A percentile compares a stretch with the other conserved stretches of the same genome.
Evolutionary conservation across 163 green algal species (phyloP).

Genomic region (Chlamydomonas reinhardtii): DNA sequence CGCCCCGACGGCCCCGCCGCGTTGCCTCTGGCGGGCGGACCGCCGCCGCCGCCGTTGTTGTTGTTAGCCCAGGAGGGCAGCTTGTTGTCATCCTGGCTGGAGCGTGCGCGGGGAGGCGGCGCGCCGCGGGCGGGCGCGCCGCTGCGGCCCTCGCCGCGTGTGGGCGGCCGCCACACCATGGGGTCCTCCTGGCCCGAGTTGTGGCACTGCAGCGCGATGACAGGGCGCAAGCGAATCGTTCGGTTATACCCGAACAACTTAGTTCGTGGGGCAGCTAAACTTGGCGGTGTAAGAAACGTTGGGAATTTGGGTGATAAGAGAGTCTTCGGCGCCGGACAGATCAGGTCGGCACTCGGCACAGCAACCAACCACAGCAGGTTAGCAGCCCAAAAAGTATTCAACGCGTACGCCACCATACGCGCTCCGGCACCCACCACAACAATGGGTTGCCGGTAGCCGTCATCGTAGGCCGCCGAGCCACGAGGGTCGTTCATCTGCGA

Average conservation of each 20-base stretch:
- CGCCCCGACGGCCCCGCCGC: slow-evolving; percentile 20
- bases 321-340: too few species aligned
- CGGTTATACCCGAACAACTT: too few species aligned
- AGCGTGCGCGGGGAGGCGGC: background rate
- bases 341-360: too few species aligned
- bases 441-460: slow-evolving; percentile 44
- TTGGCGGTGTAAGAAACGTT: too few species aligned
- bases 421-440: slow-evolving; percentile 3
- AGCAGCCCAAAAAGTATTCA: too few species aligned
- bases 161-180: slow-evolving; percentile 42
- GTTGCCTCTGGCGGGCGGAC: background rate
- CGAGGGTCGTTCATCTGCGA: slow-evolving; percentile 22
- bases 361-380: too few species aligned
- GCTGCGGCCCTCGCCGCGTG: background rate
- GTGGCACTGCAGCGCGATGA: slow-evolving; percentile 3
- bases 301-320: too few species aligned
- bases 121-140: background rate
- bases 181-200: slow-evolving; percentile 27
- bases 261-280: too few species aligned
- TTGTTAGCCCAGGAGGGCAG: slow-evolving; percentile 22
- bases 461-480: slow-evolving; percentile 22
- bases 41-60: slow-evolving; percentile 20
- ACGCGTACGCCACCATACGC: too few species aligned
- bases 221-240: too few species aligned
- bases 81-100: slow-evolving; percentile 39